These are phyloP conservation scores for Calvatia gigantea DNA, from an alignment of 768 basidiomycete genomes.

Conservation along the genomic window DNA sequence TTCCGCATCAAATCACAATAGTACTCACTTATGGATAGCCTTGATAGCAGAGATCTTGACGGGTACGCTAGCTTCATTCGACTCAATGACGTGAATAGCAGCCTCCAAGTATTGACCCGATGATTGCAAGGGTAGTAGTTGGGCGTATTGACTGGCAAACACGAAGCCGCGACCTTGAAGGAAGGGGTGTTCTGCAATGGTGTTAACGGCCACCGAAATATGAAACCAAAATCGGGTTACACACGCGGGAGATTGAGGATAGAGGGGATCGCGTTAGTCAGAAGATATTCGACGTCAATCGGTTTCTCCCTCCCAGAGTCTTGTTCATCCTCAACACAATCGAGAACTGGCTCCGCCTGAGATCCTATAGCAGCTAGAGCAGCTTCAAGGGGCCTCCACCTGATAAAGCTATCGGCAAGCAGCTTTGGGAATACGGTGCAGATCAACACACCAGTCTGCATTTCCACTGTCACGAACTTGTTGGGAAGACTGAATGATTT, in stretches of 20 bases:
- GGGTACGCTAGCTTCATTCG: constrained; percentile 65
- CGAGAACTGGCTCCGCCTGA: constrained; percentile 71
- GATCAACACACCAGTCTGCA: constrained; percentile 56
- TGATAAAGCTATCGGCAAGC: constrained; percentile 21
- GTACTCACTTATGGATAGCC: constrained; percentile 83
- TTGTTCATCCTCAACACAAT: constrained; percentile 73
- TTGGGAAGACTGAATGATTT: constrained; percentile 56
- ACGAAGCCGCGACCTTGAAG: constrained; percentile 94
- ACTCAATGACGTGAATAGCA: constrained; percentile 82
- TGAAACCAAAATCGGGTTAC: not conserved
- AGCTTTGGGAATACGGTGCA: not conserved
- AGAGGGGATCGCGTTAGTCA: constrained; percentile 76
- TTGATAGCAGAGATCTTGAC: constrained; percentile 94
- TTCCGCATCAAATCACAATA: too few relatives aligned
- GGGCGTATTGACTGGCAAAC: constrained; percentile 86
- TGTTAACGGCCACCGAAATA: not conserved
- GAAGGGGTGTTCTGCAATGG: constrained; percentile 73
- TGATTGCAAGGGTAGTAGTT: constrained; percentile 65
- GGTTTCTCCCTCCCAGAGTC: constrained; percentile 58
- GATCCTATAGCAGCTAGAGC: constrained; percentile 79
- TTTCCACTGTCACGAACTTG: constrained; percentile 50
- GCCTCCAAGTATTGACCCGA: constrained; percentile 86
- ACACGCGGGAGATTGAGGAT: constrained; percentile 69
- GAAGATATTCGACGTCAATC: constrained; percentile 75
- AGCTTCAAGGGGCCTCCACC: constrained; percentile 94